Evolutionary conservation across 257 asterid species (phyloP), one percentile per base, ranked within the genome.

Genomic region (Orobanche coerulescens): DNA sequence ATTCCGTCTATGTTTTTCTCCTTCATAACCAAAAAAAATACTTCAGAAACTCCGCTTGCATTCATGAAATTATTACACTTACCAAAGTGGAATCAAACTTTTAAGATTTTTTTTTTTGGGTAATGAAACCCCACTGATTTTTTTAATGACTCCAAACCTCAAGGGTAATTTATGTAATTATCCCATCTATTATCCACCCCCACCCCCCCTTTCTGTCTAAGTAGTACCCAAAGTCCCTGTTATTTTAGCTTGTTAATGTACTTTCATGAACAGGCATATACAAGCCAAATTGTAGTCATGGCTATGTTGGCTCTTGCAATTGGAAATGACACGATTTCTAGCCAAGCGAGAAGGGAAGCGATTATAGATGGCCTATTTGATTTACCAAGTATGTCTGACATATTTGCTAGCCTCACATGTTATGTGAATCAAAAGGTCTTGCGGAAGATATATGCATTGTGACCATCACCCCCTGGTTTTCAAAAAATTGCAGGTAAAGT

Each of bases 261-360:
- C 40, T 55, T 67, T 33, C 47, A 62, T 72, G 58, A 64, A 75
- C 78, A 92, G 98, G 98, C 97, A 64, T 92, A 92, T 72, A 92
- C 98, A 1, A 92, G 98, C 72, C 98, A 92, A 81, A 88, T 92
- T 6, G 95, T 84, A 15, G 98, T 88, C 73, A 88, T 92, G 98
- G 96, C 93, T 66, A 89, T 93, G 95, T 46, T 88, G 84, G 95
- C 97, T 67, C 94, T 93, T 71, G 96, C 95, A 39, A 84, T 88
- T 51, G 98, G 98, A 71, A 89, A 82, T 11, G 95, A 92, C 75
- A 79, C 84, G 28, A 81, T 86, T 58, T 86, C 97, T 26, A 92
- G 80, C 71, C 84, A 74, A 78, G 81, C 77, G 42, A 80, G 95
- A 81, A 77, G 98, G 62, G 98, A 81, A 73, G 84, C 95, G 4